Base-by-base conservation (phyloP, 306 rosid species). In the Gynostemma pentaphyllum region DNA sequence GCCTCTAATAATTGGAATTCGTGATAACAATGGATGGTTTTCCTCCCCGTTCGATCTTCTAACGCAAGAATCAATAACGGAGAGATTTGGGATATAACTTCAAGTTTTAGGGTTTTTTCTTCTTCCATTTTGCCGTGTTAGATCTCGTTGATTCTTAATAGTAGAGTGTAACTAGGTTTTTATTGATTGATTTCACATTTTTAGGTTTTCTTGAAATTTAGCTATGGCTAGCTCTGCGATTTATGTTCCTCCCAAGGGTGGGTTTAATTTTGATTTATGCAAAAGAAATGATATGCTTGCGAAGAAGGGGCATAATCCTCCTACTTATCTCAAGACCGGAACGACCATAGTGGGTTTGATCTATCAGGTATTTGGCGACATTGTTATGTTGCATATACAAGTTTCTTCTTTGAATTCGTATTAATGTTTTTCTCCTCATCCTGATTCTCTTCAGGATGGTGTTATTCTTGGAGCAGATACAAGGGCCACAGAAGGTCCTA, bases 401-500 rank as follows among this genome's bases (percentile, higher is more conserved):
- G 44, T 8, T 47, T 29, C 55, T 11, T 30, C 11, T 46, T 5
- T 41, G 21, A n/a, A 45, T 68, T 40, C 28, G 6, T 27, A 36
- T 45, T 7, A 34, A 41, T 30, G 4, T 49, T 16, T 14, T 55
- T 41, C 24, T 4, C n/a, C 16, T 53, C 24, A 8, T 23, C 0
- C 37, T 36, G 44, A 56, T 22, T 53, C 65, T 47, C 12, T 64
- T 65, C 72, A 92, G 99, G 94, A 92, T 79, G 99, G 99, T 32
- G 85, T 92, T 64, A 82, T 92, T 79, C 99, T 92, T 71, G 99
- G 99, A 81, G 99, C 96, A 45, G 95, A 90, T 81, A 90, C 97
- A 7, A 81, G 97, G 71, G 97, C 97, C 49, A 90, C 95, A 10
- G 95, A 87, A 78, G 97, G 97, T 23, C 95, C 95, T 71, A 87